These are phyloP conservation scores for Angomonas deanei DNA, from an alignment of 208 protist genomes.

Conservation along the genomic window DNA sequence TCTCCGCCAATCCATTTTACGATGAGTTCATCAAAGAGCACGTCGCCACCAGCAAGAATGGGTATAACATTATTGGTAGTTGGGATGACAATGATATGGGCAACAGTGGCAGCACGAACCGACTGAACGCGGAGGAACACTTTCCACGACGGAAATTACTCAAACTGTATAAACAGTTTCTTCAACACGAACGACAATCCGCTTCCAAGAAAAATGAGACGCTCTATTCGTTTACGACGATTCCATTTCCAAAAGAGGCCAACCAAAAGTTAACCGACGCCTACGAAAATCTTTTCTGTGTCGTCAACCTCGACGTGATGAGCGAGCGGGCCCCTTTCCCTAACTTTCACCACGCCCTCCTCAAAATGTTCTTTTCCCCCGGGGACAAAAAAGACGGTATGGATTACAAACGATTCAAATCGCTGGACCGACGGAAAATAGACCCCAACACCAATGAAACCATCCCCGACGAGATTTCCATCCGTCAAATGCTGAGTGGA, in stretches of 20 bases:
- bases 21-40: conserved; percentile 15
- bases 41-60: background rate
- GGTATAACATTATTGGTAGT: conserved; percentile 28
- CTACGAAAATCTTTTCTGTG: conserved; percentile 40
- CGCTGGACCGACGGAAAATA: too few species aligned
- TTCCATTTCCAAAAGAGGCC: conserved; percentile 15
- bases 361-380: conserved; percentile 3
- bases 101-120: conserved; percentile 16
- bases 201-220: conserved; percentile 8
- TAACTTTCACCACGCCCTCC: conserved; percentile 16
- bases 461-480: too few species aligned
- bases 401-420: too few species aligned
- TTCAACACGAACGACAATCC: background rate
- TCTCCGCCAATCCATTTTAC: conserved; percentile 26
- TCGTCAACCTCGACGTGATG: conserved; percentile 33
- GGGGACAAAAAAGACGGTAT: background rate
- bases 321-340: conserved; percentile 19
- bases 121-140: background rate
- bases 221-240: conserved; percentile 26
- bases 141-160: background rate
- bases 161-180: background rate
- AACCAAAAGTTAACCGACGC: conserved; percentile 6
- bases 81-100: conserved; percentile 85
- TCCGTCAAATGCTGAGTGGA: background rate
- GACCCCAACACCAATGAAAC: too few species aligned